Evolutionary conservation across 345 rosid genomes (phyloP), one percentile per base, ranked within the genome.

Genomic region (Carallia pectinifolia): DNA sequence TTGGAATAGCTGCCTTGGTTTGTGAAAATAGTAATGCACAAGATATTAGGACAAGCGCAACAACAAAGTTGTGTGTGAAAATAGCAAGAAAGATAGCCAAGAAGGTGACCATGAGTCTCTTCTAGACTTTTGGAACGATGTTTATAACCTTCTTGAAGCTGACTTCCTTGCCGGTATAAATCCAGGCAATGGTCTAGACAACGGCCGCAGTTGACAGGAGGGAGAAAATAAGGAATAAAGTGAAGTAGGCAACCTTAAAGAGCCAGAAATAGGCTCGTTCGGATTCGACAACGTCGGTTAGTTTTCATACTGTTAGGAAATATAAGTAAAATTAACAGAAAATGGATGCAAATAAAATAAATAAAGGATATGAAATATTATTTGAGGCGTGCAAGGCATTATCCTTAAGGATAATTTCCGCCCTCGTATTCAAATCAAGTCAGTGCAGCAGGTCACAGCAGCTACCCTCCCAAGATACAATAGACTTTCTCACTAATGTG

Each of bases 91-190:
- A 77, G 23, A 65, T 68, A 65, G 82, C 81, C 8, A 86, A 18
- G 53, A 88, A 80, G 1, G 90, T 88, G 50, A 82, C 65, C 72
- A 81, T 65, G 7, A 88, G 72, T 29, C 86, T 73, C 82, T 81
- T 83, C 90, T 88, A 88, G 1, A 84, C 88, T 71, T 65, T 80
- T 0, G 89, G 86, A 19, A 88, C 87, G 0, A 84, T 86, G 29
- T 74, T 75, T 65, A 81, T 72, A 66, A 83, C 83, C 62, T 75
- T 80, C 37, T 29, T 62, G 70, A 88, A 86, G 1, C 66, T 68
- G 34, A 81, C 40, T 2, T 80, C 78, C 52, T 78, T 58, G 61
- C 71, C 77, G 1, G 88, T 80, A 70, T 78, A 83, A 18, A 84
- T 52, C 38, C 73, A 74, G 29, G 92, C 90, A 33, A 86, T 58